Evolutionary conservation across 2,329 filamentous ascomycete species (phyloP), one percentile per base, ranked within the genome.

Genomic region (Aureobasidium leucospermi): DNA sequence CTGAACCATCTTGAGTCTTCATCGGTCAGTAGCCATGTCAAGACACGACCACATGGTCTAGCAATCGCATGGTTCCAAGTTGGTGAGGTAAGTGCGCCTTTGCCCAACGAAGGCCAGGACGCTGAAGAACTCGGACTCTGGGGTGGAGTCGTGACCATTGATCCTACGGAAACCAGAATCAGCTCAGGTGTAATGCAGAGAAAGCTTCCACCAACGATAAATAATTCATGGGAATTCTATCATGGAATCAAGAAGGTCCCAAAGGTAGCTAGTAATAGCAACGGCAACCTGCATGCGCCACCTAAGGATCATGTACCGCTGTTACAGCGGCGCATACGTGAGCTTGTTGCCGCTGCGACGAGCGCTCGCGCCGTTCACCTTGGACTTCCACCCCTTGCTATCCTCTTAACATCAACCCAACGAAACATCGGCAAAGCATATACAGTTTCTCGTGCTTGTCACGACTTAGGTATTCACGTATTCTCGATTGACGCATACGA

Each of bases 401-500:
- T 99, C 38, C 80, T 99, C 3, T 78, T 99, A 6, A 89, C 89
- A 1, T 97, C 94, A 1, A 95, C 90, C 2, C 94, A 99, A 73
- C 85, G 94, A 46, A 89, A 90, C 62, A 96, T 97, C 65, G 94
- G 94, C 52, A 99, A 99, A 72, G 81, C 89, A n/a, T 88, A 86
- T 2, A 76, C 91, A 23, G 90, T 90, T 0, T 80, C 79, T 1
- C 83, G 84, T 45, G 91, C 92, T 4, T 96, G 91, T 71, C 82
- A 88, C 2, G 93, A 96, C 67, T 87, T 96, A 63, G 94, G 94
- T 3, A 79, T 97, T 15, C 94, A 99, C 71, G 88, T 86, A 0
- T 97, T 96, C 70, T 75, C 84, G 0, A 89, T 99, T 56, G 91
- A 97, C 71, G 89, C 90, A 0, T 96, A 96, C 67, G 94, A 99